Evolutionary conservation across 305 asterid genomes (phyloP).

Genomic region (Fraxinus albicans): DNA sequence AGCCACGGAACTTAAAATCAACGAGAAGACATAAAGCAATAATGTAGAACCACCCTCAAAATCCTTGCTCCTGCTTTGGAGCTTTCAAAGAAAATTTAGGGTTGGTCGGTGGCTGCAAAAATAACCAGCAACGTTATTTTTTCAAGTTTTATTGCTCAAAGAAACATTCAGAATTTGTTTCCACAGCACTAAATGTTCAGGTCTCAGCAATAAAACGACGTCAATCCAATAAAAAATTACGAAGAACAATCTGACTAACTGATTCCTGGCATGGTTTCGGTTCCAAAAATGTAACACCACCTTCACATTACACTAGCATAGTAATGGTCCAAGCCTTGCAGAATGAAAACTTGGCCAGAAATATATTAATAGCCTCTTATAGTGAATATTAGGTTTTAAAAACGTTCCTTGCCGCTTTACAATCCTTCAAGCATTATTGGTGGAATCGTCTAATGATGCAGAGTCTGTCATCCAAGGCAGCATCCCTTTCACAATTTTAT

Average conservation of each 20-base stretch:
- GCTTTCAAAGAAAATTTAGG: constrained; percentile 2
- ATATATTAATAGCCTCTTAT: background rate
- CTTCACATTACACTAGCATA: background rate
- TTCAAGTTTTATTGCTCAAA: background rate
- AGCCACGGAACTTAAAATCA: background rate
- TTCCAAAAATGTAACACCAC: background rate
- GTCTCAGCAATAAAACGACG: background rate
- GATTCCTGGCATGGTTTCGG: background rate
- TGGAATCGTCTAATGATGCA: background rate
- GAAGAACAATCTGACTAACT: background rate
- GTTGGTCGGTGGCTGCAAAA: constrained; percentile 21
- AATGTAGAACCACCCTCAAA: constrained; percentile 3
- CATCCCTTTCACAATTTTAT: background rate
- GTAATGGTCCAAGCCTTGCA: background rate
- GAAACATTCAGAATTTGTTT: background rate
- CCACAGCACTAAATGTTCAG: background rate
- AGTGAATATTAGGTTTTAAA: background rate
- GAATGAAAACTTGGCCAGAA: background rate
- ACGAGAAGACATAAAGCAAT: background rate
- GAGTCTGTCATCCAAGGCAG: background rate
- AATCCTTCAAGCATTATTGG: background rate
- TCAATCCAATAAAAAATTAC: background rate
- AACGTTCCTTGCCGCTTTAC: background rate
- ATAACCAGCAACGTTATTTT: background rate
- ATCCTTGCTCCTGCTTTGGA: constrained; percentile 3